These are phyloP conservation scores for Pterocarpus santalinus DNA, from an alignment of 306 rosid genomes.

Conservation along the genomic window DNA sequence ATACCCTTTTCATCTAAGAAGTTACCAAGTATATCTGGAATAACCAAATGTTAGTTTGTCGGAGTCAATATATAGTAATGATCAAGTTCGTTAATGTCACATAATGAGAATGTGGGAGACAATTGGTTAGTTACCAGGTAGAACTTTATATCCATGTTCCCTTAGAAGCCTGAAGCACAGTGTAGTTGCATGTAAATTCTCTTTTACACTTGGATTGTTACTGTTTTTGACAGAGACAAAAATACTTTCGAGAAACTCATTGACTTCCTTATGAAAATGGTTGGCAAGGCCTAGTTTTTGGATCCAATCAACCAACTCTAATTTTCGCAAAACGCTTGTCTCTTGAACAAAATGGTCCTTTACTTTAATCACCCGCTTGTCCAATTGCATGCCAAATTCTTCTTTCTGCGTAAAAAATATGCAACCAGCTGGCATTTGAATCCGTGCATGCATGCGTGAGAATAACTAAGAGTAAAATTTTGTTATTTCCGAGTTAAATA, in stretches of 20 bases:
- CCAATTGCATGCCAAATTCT: constrained; percentile 38
- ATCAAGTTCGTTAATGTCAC: background rate
- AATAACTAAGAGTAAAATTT: too few relatives aligned
- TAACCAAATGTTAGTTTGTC: too few relatives aligned
- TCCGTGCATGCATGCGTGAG: too few relatives aligned
- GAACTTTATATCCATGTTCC: constrained; percentile 58
- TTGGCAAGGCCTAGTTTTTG: constrained; percentile 57
- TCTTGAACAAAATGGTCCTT: constrained; percentile 40
- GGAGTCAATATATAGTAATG: too few relatives aligned
- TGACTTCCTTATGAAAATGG: constrained; percentile 59
- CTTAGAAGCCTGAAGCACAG: constrained; percentile 63
- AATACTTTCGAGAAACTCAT: constrained; percentile 48
- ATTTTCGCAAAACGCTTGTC: constrained; percentile 9
- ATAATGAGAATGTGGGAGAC: background rate
- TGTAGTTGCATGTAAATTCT: constrained; percentile 51
- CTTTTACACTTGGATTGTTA: background rate
- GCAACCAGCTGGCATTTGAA: too few relatives aligned
- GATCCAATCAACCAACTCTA: constrained; percentile 59
- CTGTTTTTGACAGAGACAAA: background rate
- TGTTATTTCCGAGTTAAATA: too few relatives aligned
- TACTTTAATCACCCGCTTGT: constrained; percentile 43
- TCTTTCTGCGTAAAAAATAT: constrained; percentile 48
- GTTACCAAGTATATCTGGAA: background rate
- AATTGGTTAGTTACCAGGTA: constrained; percentile 51
- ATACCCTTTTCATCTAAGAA: constrained; percentile 44